phyloP scores from a whole-genome alignment of 2,329 filamentous ascomycete species.

The Stachybotrys elegans region DNA sequence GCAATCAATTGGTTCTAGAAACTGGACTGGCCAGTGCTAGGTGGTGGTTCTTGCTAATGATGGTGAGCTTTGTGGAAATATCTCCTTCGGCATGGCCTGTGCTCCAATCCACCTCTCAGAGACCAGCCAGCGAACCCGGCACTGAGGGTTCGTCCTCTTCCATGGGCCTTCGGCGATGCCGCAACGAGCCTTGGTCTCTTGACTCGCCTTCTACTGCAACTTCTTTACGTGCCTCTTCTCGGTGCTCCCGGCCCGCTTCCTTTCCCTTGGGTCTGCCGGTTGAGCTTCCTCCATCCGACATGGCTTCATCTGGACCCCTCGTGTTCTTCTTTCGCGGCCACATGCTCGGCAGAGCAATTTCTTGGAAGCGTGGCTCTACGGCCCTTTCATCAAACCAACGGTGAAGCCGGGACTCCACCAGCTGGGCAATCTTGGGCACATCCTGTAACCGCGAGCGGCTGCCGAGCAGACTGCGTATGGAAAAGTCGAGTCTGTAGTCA shows the following conservation, averaged over 20 bases:
- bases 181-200: slow-evolving; percentile 31
- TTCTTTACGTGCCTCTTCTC: slow-evolving; percentile 45
- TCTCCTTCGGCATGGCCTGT: too few species aligned
- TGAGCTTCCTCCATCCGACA: slow-evolving; percentile 41
- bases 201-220: slow-evolving; percentile 38
- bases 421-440: slow-evolving; percentile 81
- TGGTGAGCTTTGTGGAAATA: too few species aligned
- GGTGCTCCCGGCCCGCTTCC: slow-evolving; percentile 44
- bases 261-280: slow-evolving; percentile 49
- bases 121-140: slow-evolving; percentile 40
- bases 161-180: slow-evolving; percentile 31
- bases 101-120: slow-evolving; percentile 19
- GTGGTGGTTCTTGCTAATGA: too few species aligned
- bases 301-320: slow-evolving; percentile 60
- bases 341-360: slow-evolving; percentile 75
- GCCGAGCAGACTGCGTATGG: slow-evolving; percentile 72
- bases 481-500: slow-evolving; percentile 80
- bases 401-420: slow-evolving; percentile 75
- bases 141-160: slow-evolving; percentile 37
- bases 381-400: slow-evolving; percentile 85
- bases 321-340: slow-evolving; percentile 86
- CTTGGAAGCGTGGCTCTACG: slow-evolving; percentile 81
- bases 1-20: too few species aligned
- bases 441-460: slow-evolving; percentile 77
- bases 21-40: too few species aligned